Evolutionary conservation across 257 asterid genomes (phyloP).

Genomic region (Oldenlandia corymbosa): DNA sequence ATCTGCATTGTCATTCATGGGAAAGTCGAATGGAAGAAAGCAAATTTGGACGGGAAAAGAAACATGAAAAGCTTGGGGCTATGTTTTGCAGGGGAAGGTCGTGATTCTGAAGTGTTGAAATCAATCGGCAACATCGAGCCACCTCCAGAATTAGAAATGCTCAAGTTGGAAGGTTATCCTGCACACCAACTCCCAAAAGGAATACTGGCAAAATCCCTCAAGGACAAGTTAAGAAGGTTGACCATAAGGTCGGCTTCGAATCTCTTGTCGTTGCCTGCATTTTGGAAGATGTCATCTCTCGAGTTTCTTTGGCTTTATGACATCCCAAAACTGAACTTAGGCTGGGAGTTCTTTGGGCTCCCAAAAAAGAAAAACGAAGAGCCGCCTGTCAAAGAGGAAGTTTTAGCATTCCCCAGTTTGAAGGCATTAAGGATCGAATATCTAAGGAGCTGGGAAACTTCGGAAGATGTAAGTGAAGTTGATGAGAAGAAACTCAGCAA

Average conservation of each 20-base stretch:
- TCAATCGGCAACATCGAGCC: background rate
- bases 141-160: background rate
- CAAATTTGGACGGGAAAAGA: background rate
- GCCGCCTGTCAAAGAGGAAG: no score
- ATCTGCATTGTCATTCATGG: background rate
- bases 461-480: background rate
- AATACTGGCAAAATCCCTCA: background rate
- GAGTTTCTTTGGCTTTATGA: constrained; percentile 10
- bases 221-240: background rate
- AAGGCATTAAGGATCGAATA: background rate
- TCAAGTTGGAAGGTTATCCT: background rate
- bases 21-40: background rate
- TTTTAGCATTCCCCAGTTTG: background rate
- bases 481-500: background rate
- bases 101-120: background rate
- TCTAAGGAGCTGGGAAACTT: background rate
- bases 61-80: background rate
- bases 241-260: background rate
- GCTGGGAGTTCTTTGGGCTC: background rate
- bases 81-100: background rate
- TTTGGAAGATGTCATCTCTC: constrained; percentile 1
- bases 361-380: background rate
- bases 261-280: background rate
- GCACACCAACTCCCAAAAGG: background rate
- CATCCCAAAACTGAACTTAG: background rate